Conservation (phyloP, 345 rosid species). For the Arabis alpina region DNA sequence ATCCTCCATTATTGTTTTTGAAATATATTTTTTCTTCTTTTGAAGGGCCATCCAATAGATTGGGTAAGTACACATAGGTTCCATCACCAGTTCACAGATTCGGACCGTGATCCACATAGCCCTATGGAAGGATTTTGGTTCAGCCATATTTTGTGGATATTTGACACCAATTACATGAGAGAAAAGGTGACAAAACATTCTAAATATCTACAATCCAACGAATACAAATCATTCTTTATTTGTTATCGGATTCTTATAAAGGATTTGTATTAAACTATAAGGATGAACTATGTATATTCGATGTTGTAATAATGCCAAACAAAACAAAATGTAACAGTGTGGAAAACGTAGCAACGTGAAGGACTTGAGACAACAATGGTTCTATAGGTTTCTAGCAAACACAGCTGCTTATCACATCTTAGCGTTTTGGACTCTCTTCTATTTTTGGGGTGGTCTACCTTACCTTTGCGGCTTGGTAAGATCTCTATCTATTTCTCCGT, state of each 20-base stretch:
- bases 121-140: slow-evolving; percentile 47
- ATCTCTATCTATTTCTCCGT: neutral
- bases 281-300: no score
- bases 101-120: slow-evolving; percentile 46
- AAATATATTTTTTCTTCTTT: neutral
- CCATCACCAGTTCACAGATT: slow-evolving; percentile 45
- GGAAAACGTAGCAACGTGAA: slow-evolving; percentile 77
- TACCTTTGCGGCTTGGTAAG: slow-evolving; percentile 92
- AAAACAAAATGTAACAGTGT: slow-evolving; percentile 48
- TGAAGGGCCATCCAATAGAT: slow-evolving; percentile 43
- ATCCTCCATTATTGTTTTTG: neutral
- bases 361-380: slow-evolving; percentile 82
- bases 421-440: slow-evolving; percentile 57
- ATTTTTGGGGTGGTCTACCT: slow-evolving; percentile 67
- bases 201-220: neutral
- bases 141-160: slow-evolving; percentile 44
- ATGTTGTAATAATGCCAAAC: neutral
- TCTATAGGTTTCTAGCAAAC: slow-evolving; percentile 63
- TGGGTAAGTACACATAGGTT: slow-evolving; percentile 49
- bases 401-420: slow-evolving; percentile 66
- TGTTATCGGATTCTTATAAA: neutral
- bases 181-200: slow-evolving; percentile 28
- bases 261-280: no score
- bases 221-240: neutral
- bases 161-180: slow-evolving; percentile 31